A percentile compares a stretch with the other conserved stretches of the same genome.
Evolutionary conservation across 2,329 filamentous ascomycete genomes (phyloP).

Genomic region (Teratosphaeria nubilosa): DNA sequence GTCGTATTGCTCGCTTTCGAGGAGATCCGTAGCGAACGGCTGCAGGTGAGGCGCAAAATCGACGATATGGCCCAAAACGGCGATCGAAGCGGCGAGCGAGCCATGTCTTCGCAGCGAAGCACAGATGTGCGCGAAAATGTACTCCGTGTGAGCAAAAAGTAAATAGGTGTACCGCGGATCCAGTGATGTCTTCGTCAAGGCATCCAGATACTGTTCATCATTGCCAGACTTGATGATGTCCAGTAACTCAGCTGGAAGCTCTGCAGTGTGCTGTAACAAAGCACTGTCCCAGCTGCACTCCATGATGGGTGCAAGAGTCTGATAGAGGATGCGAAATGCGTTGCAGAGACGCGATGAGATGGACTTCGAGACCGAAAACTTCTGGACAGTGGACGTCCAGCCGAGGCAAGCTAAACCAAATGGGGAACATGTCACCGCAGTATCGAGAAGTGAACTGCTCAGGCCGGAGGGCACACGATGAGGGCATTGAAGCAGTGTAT

Average conservation of each 20-base stretch:
- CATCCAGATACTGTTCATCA: constrained; percentile 59
- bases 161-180: constrained; percentile 59
- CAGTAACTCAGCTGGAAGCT: constrained; percentile 61
- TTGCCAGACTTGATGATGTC: constrained; percentile 51
- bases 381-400: neutral
- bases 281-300: constrained; percentile 23
- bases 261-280: constrained; percentile 32
- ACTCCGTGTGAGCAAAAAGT: constrained; percentile 65
- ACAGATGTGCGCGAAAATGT: constrained; percentile 70
- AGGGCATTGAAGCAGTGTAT: neutral
- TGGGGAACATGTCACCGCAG: neutral
- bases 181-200: constrained; percentile 59
- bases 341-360: constrained; percentile 1
- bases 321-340: constrained; percentile 1
- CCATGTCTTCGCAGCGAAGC: constrained; percentile 39
- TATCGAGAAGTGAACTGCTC: neutral
- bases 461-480: neutral
- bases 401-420: neutral
- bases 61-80: constrained; percentile 68
- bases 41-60: constrained; percentile 74
- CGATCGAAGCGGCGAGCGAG: constrained; percentile 38
- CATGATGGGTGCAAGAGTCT: constrained; percentile 10
- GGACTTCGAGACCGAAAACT: neutral
- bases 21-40: constrained; percentile 14
- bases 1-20: constrained; percentile 11